These are phyloP conservation scores for Eutrema salsugineum DNA, from an alignment of 441 rosid genomes.

Conservation along the genomic window DNA sequence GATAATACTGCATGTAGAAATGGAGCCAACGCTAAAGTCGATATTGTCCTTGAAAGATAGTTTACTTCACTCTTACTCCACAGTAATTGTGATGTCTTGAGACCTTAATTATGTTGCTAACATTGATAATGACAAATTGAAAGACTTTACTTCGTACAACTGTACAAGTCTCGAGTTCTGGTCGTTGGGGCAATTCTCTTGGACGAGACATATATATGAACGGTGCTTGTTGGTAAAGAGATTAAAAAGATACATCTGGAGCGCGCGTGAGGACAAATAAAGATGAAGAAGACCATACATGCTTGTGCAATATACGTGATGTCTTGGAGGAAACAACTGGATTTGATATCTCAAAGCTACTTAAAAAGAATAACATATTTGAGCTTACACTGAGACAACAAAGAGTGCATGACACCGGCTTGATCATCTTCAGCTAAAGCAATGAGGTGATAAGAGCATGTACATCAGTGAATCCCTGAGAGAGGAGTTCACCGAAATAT, in stretches of 20 bases:
- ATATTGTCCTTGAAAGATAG: conserved; percentile 77
- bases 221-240: conserved; percentile 97
- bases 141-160: conserved; percentile 96
- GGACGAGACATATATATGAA: conserved; percentile 78
- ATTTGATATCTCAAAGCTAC: conserved; percentile 78
- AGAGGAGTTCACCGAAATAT: no score
- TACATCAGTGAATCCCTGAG: no score
- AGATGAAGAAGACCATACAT: conserved; percentile 97
- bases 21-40: conserved; percentile 84
- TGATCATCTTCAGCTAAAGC: no score
- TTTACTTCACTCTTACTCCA: conserved; percentile 83
- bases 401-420: no score
- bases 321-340: conserved; percentile 96
- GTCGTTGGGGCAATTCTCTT: conserved; percentile 94
- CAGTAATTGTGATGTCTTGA: conserved; percentile 82
- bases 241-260: conserved; percentile 99
- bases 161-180: conserved; percentile 84
- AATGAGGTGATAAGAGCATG: no score
- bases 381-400: conserved; percentile 90
- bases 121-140: conserved; percentile 87
- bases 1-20: conserved; percentile 93
- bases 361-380: conserved; percentile 74
- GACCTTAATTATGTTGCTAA: conserved; percentile 95
- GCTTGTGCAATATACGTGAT: conserved; percentile 94
- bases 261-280: conserved; percentile 96